Conservation (phyloP, 2,329 filamentous ascomycete genomes). For the Neurospora crassa region DNA sequence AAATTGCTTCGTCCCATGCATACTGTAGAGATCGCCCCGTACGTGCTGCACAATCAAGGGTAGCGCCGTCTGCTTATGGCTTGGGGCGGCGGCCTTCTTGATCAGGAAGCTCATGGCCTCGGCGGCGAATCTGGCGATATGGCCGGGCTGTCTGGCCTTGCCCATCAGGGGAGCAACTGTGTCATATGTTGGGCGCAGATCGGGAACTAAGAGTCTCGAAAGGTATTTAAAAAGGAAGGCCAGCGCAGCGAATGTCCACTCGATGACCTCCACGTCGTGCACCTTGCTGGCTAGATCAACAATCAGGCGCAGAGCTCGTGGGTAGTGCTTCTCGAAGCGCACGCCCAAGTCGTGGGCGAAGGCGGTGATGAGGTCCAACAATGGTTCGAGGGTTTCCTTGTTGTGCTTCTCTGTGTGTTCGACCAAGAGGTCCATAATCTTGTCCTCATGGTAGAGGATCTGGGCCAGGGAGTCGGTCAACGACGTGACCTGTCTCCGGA, state of each 20-base stretch:
- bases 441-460: constrained; percentile 80
- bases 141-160: constrained; percentile 69
- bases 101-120: constrained; percentile 92
- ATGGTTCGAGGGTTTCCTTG: constrained; percentile 70
- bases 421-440: constrained; percentile 69
- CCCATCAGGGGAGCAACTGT: constrained; percentile 79
- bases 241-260: constrained; percentile 92
- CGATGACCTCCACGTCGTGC: constrained; percentile 78
- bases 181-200: constrained; percentile 75
- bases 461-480: constrained; percentile 86
- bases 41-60: constrained; percentile 62
- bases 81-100: constrained; percentile 73
- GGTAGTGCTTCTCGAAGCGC: constrained; percentile 83
- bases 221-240: constrained; percentile 98
- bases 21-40: constrained; percentile 53
- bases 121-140: constrained; percentile 85
- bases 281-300: constrained; percentile 68
- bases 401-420: constrained; percentile 71
- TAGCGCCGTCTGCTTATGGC: constrained; percentile 66
- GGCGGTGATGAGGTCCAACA: constrained; percentile 80
- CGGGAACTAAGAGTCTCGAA: constrained; percentile 74
- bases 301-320: constrained; percentile 63
- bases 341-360: constrained; percentile 89
- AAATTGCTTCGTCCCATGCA: constrained; percentile 45
- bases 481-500: constrained; percentile 64